Evolutionary conservation across 495 filamentous ascomycete species (phyloP), one percentile per base, ranked within the genome.

Genomic region (Penicillium verhagenii): DNA sequence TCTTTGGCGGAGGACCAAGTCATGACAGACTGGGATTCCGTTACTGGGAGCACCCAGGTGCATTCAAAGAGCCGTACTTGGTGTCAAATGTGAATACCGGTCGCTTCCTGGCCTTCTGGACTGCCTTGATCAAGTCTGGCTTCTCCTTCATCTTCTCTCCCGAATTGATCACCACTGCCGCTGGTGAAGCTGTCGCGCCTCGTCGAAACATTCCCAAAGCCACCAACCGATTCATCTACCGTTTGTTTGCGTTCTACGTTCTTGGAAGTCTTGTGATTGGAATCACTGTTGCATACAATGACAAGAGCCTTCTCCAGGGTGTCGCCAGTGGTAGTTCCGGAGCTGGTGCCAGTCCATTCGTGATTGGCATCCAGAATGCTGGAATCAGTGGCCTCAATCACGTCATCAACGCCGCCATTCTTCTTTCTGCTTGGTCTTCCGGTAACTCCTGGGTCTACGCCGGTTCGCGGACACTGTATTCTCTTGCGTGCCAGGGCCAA

Each of bases 401-500:
- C 56, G 83, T 92, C 48, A 85, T 94, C 73, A 94, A 92, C 69
- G 88, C 82, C 14, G 82, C 84, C 5, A 83, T 91, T 42, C 68
- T 91, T 40, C 87, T 76, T 25, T 85, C 85, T 1, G 86, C 84
- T 3, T 80, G 81, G 58, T 88, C 85, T 4, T 81, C 84, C 1
- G 88, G 83, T 24, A 93, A 93, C 60, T 83, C 87, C 3, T 90
- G 86, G 75, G 74, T 91, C 47, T 93, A 87, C 68, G 88, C 84
- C 3, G 86, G 85, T 18, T 87, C 84, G 5, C 82, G 89, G 45
- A 86, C 86, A 42, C 79, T 94, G 9, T 89, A 89, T 66, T 88
- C 85, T n/a, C 80, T 92, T 55, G 86, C 89, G 0, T 66, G 79
- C 21, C 78, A 84, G 42, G 81, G 86, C 3, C 82, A 87, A 38